Evolutionary conservation across 148 eudicot genomes (phyloP).

Genomic region (Pharnaceum exiguum): DNA sequence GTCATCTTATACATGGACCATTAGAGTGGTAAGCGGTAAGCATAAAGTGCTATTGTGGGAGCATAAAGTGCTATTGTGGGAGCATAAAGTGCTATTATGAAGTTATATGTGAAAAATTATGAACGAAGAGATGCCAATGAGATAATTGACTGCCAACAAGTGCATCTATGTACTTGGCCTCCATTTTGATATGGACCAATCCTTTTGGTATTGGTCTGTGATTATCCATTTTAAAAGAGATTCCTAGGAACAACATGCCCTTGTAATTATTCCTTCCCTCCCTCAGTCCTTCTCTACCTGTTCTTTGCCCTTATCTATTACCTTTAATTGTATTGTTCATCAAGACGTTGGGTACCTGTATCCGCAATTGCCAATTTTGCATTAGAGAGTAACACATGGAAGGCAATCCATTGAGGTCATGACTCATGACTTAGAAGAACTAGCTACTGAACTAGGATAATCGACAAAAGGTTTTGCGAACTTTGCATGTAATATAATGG

Average conservation of each 20-base stretch:
- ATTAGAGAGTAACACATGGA: too few species aligned
- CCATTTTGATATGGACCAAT: constrained; percentile 24
- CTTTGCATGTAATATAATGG: too few species aligned
- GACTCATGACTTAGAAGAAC: too few species aligned
- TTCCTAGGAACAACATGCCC: constrained; percentile 15
- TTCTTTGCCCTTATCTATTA: not conserved
- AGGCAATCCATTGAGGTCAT: too few species aligned
- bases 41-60: not conserved
- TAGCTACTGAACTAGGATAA: too few species aligned
- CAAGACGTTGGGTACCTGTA: too few species aligned
- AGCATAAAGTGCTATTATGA: constrained; percentile 1
- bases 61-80: too few species aligned
- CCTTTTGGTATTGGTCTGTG: constrained; percentile 20
- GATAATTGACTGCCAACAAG: constrained; percentile 5
- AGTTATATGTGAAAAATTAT: not conserved
- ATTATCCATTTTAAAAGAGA: constrained; percentile 22
- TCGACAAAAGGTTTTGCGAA: too few species aligned
- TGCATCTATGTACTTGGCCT: constrained; percentile 9
- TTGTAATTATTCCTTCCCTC: not conserved
- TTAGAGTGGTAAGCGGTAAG: too few species aligned
- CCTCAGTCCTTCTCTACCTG: not conserved
- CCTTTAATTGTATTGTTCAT: too few species aligned
- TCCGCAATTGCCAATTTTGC: too few species aligned
- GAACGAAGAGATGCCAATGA: constrained; percentile 9
- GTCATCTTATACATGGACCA: too few species aligned